phyloP scores from a whole-genome alignment of 371 early-diverging fungal genomes.

The Funneliformis caledonium region DNA sequence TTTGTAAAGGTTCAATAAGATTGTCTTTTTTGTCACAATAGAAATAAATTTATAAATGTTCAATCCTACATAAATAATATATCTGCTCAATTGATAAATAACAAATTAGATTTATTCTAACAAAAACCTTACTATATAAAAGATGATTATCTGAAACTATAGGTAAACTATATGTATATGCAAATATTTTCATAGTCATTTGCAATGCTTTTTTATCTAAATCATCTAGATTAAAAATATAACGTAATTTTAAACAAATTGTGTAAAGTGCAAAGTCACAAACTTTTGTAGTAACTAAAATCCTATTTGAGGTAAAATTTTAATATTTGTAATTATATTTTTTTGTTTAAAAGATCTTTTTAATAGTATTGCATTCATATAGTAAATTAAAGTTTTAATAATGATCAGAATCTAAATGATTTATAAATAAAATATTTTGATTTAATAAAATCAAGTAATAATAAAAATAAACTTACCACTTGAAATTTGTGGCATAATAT shows the following conservation, averaged over 20 bases:
- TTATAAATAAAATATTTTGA: too few relatives aligned
- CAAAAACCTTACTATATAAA: too few relatives aligned
- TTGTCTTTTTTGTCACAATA: too few relatives aligned
- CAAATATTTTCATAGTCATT: neutral
- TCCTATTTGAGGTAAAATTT: neutral
- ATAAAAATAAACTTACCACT: neutral
- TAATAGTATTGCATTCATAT: neutral
- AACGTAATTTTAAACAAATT: neutral
- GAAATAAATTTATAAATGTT: too few relatives aligned
- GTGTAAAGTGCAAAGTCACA: neutral
- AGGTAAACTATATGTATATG: neutral
- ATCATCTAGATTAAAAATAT: neutral
- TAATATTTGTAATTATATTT: neutral
- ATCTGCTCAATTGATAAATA: too few relatives aligned
- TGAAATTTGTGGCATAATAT: too few relatives aligned
- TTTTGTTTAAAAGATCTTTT: neutral
- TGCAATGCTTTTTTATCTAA: neutral
- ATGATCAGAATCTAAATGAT: neutral
- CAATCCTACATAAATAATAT: too few relatives aligned
- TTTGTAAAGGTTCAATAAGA: too few relatives aligned
- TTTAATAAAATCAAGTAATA: too few relatives aligned
- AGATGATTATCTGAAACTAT: slow-evolving; percentile 1
- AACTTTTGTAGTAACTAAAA: neutral
- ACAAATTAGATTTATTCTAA: too few relatives aligned
- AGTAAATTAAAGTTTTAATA: neutral